Base-by-base conservation (phyloP, 2,329 filamentous ascomycete genomes). In the Allantophomopsis cytisporea region DNA sequence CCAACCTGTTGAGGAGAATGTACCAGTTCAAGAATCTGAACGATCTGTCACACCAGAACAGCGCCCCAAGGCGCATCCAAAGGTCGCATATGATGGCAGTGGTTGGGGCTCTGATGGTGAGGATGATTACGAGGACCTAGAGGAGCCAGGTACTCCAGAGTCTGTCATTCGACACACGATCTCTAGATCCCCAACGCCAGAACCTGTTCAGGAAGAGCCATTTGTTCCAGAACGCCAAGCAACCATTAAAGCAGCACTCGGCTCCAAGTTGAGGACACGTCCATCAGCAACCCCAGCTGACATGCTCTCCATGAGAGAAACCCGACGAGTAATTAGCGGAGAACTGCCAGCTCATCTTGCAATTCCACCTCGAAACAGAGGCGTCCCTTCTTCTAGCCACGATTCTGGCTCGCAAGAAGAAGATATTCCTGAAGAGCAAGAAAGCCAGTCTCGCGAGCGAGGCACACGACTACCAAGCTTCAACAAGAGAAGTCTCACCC, bases 271-370 rank as follows among this genome's bases (percentile, higher is more conserved):
- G 32, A 95, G 94, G 67, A 91, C 88, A 1, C 75, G 89, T 28
- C 77, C 86, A 13, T 95, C 89, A 2, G 76, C 86, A 31, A 94
- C 88, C 1, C 88, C 87, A 2, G 80, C 85, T 1, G 89, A 96
- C 57, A 63, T 89, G 37, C 67, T 77, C 41, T 71, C 83, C 4
- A 94, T 96, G 86, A 81, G 86, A 33, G 85, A 89, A 49, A 76
- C 83, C 48, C 79, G 89, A 47, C 77, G 88, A 44, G 77, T 88
- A 52, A 83, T 94, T 47, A 94, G 87, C 61, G 76, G 78, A 32
- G 83, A 88, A 51, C 65, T 76, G 14, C 73, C 74, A 2, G 54
- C 54, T 8, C 61, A 80, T 14, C 76, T 77, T 6, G 63, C 70
- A 2, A 77, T 81, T 47, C 76, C 76, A 1, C 66, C 76, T 31